Evolutionary conservation across 257 asterid genomes (phyloP), one percentile per base, ranked within the genome.

Genomic region (Fraxinus excelsior): DNA sequence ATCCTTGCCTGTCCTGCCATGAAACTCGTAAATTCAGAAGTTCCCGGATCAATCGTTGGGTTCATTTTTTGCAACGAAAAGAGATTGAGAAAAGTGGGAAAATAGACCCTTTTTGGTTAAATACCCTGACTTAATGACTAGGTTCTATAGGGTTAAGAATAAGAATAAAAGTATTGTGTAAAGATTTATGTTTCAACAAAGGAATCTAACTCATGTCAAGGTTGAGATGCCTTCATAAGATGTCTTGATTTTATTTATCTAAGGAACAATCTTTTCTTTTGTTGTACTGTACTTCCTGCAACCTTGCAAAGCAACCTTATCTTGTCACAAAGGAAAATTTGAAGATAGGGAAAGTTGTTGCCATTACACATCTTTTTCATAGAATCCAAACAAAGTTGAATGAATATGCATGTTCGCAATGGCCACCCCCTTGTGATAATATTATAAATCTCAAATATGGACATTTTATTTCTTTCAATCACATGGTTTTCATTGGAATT

Each of bases 1-100:
- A 51, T 44, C 31, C 7, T 67, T 42, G 46, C 74, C 72, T 80
- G 83, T 60, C 72, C 35, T 29, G 76, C 23, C 76, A 74, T 80
- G 74, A 56, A 74, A 35, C 51, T 29, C 18, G 26, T 34, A 62
- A 62, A 62, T 31, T 25, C 68, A 1, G 68, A 25, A 26, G 68
- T 23, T 62, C 68, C 19, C 16, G 13, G 68, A 62, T 62, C 34
- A 38, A 19, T 38, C 49, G 28, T 19, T n/a, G 49, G 18, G 40
- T n/a, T 14, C 11, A 65, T 67, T 68, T 40, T 32, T 68, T 34
- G 56, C 16, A 14, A 56, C 28, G 66, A 75, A 65, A 75, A 42
- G 79, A 29, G 21, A 46, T 62, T 65, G 25, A 28, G 66, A 67
- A 66, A 67, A 5, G 67, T 16, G 65, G 35, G 34, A 60, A 60